Conservation (phyloP, 2,329 filamentous ascomycete genomes). For the Ophiostoma australiae region DNA sequence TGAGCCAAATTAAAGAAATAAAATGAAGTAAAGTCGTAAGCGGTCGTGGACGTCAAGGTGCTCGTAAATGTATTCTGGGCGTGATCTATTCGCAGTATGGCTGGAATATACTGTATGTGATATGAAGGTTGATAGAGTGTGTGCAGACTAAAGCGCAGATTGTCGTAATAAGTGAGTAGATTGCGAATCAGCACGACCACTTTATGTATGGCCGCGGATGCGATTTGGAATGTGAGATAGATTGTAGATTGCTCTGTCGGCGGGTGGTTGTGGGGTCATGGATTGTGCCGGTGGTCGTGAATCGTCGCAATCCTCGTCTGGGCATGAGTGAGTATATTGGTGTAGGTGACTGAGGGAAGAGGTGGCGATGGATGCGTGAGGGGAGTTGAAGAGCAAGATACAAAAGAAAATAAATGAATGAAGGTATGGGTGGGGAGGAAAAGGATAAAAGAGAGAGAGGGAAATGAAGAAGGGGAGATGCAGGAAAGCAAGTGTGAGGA, state of each 20-base stretch:
- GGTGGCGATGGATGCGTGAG: neutral
- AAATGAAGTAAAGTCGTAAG: neutral
- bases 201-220: neutral
- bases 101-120: neutral
- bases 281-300: neutral
- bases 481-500: neutral
- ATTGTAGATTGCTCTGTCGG: neutral
- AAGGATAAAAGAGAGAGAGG: neutral
- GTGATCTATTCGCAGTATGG: neutral
- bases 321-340: neutral
- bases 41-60: conserved; percentile 2
- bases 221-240: neutral
- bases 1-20: neutral
- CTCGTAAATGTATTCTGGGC: conserved; percentile 1
- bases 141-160: neutral
- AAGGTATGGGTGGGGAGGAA: conserved; percentile 1
- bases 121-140: neutral
- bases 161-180: neutral
- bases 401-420: neutral
- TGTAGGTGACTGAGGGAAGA: neutral
- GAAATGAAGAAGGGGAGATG: conserved; percentile 16
- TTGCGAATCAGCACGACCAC: conserved; percentile 4
- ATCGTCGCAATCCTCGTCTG: neutral
- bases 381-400: neutral
- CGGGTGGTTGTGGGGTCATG: neutral